Percentiles rank a stretch among this genome's conserved stretches.
These are phyloP conservation scores for Drechmeria coniospora DNA, from an alignment of 2,329 filamentous ascomycete genomes.

Conservation along the genomic window DNA sequence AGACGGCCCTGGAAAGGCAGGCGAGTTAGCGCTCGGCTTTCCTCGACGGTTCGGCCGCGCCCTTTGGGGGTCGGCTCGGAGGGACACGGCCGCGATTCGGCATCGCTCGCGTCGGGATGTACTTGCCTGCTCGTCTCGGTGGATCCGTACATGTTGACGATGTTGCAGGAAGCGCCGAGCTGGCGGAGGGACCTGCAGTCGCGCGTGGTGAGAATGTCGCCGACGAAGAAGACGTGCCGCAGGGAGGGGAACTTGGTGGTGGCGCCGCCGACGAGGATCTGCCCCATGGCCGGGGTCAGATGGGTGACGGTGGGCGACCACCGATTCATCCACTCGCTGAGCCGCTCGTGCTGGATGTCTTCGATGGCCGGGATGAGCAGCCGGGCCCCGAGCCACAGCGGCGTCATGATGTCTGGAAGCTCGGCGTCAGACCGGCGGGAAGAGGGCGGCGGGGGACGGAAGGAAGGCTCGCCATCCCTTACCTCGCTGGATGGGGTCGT, in stretches of 20 bases:
- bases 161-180: slow-evolving; percentile 58
- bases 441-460: no score
- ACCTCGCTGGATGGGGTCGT: slow-evolving; percentile 53
- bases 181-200: slow-evolving; percentile 66
- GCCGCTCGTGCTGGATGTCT: slow-evolving; percentile 68
- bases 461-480: no score
- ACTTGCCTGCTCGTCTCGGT: slow-evolving; percentile 75
- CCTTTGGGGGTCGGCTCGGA: no score
- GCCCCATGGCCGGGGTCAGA: slow-evolving; percentile 90
- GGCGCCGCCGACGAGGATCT: slow-evolving; percentile 79
- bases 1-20: no score
- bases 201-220: slow-evolving; percentile 72
- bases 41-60: no score
- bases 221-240: slow-evolving; percentile 77
- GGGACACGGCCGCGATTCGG: no score
- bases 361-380: slow-evolving; percentile 67
- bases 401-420: slow-evolving; percentile 71
- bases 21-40: no score
- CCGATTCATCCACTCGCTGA: slow-evolving; percentile 78
- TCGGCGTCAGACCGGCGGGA: slow-evolving; percentile 2
- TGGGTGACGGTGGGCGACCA: slow-evolving; percentile 67
- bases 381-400: slow-evolving; percentile 70
- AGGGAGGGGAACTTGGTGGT: slow-evolving; percentile 61
- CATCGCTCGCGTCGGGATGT: no score
- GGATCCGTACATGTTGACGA: slow-evolving; percentile 78